phyloP scores from a whole-genome alignment of 2,329 filamentous ascomycete genomes.

The Beauveria bassiana region DNA sequence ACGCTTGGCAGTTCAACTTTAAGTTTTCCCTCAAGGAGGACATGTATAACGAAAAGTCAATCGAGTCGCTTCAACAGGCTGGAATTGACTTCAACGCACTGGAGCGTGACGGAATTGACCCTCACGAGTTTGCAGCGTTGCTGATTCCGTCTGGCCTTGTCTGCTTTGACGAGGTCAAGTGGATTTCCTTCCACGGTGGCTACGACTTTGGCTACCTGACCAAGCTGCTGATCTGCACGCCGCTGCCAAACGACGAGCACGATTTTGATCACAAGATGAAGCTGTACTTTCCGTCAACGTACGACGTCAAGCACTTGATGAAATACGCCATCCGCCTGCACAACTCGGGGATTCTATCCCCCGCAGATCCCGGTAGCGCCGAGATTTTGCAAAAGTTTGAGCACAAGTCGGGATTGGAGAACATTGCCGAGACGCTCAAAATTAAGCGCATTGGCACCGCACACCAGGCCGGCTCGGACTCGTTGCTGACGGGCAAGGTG shows the following conservation, averaged over 20 bases:
- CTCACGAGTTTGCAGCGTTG: slow-evolving; percentile 77
- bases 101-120: slow-evolving; percentile 83
- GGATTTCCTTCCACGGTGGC: slow-evolving; percentile 96
- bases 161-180: slow-evolving; percentile 79
- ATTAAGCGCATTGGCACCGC: slow-evolving; percentile 81
- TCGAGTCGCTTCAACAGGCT: slow-evolving; percentile 79
- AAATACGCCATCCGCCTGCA: slow-evolving; percentile 73
- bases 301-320: slow-evolving; percentile 96
- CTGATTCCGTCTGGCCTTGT: slow-evolving; percentile 89
- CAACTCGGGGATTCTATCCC: slow-evolving; percentile 54
- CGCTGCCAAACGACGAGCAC: slow-evolving; percentile 79
- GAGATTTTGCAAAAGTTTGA: slow-evolving; percentile 80
- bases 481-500: slow-evolving; percentile 83
- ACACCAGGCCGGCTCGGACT: slow-evolving; percentile 91
- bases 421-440: slow-evolving; percentile 87
- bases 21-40: slow-evolving; percentile 89
- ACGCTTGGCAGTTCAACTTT: slow-evolving; percentile 99
- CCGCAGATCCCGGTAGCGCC: slow-evolving; percentile 54
- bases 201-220: slow-evolving; percentile 98
- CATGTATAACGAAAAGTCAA: slow-evolving; percentile 96
- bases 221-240: slow-evolving; percentile 79
- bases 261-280: slow-evolving; percentile 85
- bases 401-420: slow-evolving; percentile 84
- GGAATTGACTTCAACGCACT: slow-evolving; percentile 88
- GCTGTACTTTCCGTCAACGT: slow-evolving; percentile 86